Conservation (phyloP, 169 alveolate species). For the Plasmodium sp. region DNA sequence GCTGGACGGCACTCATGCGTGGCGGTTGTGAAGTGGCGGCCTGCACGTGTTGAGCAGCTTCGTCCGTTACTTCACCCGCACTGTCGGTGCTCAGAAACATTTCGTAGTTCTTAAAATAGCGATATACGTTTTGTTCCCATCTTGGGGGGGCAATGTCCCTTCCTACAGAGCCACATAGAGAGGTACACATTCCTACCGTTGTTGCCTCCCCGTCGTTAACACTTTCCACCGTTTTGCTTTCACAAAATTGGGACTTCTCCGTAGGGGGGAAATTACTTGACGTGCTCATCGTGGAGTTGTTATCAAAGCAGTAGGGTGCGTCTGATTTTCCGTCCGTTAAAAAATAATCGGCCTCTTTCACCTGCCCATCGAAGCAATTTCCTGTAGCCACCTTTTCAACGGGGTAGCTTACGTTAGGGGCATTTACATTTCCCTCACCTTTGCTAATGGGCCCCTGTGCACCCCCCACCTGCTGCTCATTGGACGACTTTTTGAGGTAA, state of each 20-base stretch:
- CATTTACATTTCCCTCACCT: background rate
- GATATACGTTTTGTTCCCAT: background rate
- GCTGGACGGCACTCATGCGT: background rate
- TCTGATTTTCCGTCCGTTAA: background rate
- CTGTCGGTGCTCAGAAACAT: background rate
- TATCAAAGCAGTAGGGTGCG: background rate
- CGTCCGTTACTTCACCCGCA: background rate
- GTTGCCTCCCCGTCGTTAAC: background rate
- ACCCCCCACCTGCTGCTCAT: background rate
- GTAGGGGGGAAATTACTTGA: background rate
- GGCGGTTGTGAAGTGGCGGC: background rate
- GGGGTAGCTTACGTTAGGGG: background rate
- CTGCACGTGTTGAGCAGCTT: too few relatives aligned
- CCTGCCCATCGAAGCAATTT: background rate
- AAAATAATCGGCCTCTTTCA: conserved; percentile 12
- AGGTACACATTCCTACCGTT: background rate
- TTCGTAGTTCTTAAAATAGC: conserved; percentile 23
- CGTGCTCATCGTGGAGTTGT: background rate
- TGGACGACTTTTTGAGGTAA: background rate
- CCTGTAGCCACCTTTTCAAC: background rate
- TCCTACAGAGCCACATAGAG: background rate
- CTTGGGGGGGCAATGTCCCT: background rate
- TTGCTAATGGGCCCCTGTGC: background rate
- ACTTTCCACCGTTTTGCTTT: background rate
- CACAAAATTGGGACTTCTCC: background rate